Percentiles rank a stretch among this genome's conserved stretches.
Conservation (phyloP, 352 stramenopile species). For the Stramenopiles sp. region DNA sequence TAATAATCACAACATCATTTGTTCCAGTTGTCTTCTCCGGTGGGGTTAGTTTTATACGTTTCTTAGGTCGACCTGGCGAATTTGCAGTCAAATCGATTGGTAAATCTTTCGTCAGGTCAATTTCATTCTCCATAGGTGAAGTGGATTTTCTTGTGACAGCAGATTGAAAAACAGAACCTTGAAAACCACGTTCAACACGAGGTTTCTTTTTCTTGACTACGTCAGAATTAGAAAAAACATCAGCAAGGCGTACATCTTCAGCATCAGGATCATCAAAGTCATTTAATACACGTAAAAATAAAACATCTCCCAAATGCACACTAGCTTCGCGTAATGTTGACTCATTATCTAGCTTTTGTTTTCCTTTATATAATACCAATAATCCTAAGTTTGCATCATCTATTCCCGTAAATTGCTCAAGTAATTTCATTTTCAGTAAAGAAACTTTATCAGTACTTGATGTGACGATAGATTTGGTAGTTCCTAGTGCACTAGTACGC, state of each 20-base stretch:
- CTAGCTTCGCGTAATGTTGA: neutral
- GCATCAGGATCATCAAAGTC: neutral
- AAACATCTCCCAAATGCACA: neutral
- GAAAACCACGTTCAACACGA: neutral
- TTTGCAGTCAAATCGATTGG: neutral
- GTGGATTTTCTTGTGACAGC: neutral
- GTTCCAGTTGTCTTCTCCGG: no score
- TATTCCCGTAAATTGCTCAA: neutral
- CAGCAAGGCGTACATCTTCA: neutral
- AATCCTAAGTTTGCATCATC: neutral
- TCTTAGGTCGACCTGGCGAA: neutral
- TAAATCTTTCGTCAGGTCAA: no score
- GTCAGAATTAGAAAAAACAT: neutral
- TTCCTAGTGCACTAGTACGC: neutral
- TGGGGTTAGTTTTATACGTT: neutral
- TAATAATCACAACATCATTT: no score
- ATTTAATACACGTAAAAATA: neutral
- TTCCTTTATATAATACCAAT: neutral
- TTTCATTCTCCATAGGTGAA: no score
- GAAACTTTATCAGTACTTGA: neutral
- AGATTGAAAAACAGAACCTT: neutral
- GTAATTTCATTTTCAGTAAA: neutral
- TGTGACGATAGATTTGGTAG: neutral
- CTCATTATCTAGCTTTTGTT: neutral
- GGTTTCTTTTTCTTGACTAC: neutral